Evolutionary conservation across 2,329 filamentous ascomycete species (phyloP).

Genomic region (Emergomyces africanus): DNA sequence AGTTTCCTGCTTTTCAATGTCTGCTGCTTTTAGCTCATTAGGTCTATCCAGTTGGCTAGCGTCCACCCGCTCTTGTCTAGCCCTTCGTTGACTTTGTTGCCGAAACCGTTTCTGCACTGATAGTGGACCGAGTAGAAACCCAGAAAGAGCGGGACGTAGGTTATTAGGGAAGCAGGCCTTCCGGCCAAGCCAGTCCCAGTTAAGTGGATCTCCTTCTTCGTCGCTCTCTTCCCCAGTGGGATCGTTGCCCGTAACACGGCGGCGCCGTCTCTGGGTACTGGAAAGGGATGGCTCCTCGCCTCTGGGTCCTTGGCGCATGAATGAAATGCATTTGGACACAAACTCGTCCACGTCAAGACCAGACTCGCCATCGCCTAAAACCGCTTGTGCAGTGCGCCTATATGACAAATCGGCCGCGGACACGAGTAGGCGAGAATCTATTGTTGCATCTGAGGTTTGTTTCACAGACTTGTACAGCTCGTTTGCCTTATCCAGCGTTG

Average conservation of each 20-base stretch:
- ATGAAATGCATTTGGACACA: conserved; percentile 75
- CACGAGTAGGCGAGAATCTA: conserved; percentile 79
- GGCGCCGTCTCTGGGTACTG: conserved; percentile 26
- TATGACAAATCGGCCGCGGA: conserved; percentile 67
- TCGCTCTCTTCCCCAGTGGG: conserved; percentile 45
- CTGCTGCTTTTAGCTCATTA: conserved; percentile 60
- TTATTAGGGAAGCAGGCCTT: conserved; percentile 63
- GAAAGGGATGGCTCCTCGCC: conserved; percentile 38
- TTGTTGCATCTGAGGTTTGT: conserved; percentile 80
- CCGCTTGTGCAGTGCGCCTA: conserved; percentile 62
- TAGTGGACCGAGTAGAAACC: conserved; percentile 78
- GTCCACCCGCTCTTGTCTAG: conserved; percentile 55
- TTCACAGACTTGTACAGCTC: conserved; percentile 55
- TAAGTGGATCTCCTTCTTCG: conserved; percentile 62
- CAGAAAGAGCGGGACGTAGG: conserved; percentile 60
- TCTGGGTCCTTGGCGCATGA: conserved; percentile 59
- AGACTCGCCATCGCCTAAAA: conserved; percentile 57
- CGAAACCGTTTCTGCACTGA: conserved; percentile 77
- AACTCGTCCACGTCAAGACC: conserved; percentile 87
- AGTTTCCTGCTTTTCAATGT: conserved; percentile 63
- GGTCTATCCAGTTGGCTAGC: conserved; percentile 58
- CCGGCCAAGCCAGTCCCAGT: conserved; percentile 75
- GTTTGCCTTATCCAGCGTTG: conserved; percentile 55
- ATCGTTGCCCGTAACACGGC: conserved; percentile 41
- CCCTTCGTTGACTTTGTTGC: conserved; percentile 56